Evolutionary conservation across 2,329 filamentous ascomycete genomes (phyloP).

Genomic region (Fusarium paranaense): DNA sequence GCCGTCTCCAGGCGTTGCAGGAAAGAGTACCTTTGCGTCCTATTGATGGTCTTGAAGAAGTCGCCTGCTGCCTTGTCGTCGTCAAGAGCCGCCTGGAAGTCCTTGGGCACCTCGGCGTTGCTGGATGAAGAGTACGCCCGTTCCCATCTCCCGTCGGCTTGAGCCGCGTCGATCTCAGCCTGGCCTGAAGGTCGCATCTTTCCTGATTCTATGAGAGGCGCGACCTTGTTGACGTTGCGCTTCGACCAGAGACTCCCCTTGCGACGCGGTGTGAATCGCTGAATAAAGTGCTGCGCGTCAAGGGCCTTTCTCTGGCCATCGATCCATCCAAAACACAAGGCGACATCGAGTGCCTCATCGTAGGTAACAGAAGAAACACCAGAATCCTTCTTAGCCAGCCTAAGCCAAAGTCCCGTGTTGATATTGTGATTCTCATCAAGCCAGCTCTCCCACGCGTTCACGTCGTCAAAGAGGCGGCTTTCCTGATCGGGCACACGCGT

Average conservation of each 20-base stretch:
- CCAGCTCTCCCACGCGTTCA: slow-evolving; percentile 31
- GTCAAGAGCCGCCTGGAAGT: slow-evolving; percentile 59
- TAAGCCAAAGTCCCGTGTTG: slow-evolving; percentile 57
- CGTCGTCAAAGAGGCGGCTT: slow-evolving; percentile 26
- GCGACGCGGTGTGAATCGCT: slow-evolving; percentile 69
- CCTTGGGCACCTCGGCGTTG: slow-evolving; percentile 58
- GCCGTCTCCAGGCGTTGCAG: slow-evolving; percentile 59
- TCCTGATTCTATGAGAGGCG: slow-evolving; percentile 55
- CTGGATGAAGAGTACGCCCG: slow-evolving; percentile 65
- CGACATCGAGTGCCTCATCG: slow-evolving; percentile 65
- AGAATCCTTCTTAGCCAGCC: slow-evolving; percentile 61
- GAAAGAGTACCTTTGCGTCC: slow-evolving; percentile 59
- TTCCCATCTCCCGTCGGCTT: slow-evolving; percentile 68
- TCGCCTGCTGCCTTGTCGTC: slow-evolving; percentile 48
- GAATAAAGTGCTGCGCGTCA: slow-evolving; percentile 62
- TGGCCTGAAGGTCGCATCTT: slow-evolving; percentile 62
- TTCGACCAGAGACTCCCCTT: slow-evolving; percentile 68
- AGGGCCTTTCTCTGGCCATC: slow-evolving; percentile 63
- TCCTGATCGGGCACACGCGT: background rate
- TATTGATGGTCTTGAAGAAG: slow-evolving; percentile 58
- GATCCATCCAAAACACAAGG: slow-evolving; percentile 73
- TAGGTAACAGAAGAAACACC: slow-evolving; percentile 58
- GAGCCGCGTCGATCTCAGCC: slow-evolving; percentile 65
- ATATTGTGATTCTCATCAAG: slow-evolving; percentile 26
- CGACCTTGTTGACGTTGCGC: slow-evolving; percentile 67